Evolutionary conservation across 2,329 filamentous ascomycete species (phyloP).

Genomic region (Didymella pinodella): DNA sequence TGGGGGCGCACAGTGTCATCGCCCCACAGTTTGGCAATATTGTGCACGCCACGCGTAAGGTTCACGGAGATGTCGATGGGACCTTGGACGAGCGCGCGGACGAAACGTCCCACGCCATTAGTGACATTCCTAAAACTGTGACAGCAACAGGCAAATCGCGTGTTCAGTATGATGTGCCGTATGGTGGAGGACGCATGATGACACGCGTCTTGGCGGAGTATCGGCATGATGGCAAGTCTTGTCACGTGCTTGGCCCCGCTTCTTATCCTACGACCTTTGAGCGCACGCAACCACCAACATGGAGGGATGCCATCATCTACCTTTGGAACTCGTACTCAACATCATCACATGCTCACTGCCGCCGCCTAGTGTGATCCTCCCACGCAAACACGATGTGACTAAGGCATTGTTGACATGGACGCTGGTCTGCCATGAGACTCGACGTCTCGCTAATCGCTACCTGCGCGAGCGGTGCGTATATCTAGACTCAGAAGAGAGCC

Average conservation of each 20-base stretch:
- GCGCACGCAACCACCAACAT: constrained; percentile 1
- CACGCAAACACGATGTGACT: constrained; percentile 52
- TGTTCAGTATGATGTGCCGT: no score
- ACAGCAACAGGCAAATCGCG: neutral
- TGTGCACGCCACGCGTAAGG: constrained; percentile 33
- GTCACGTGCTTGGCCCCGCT: neutral
- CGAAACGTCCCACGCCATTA: constrained; percentile 24
- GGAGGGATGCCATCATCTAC: constrained; percentile 26
- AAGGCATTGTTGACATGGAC: constrained; percentile 57
- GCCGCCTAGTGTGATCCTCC: constrained; percentile 38
- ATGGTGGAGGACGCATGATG: neutral
- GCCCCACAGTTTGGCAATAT: constrained; percentile 33
- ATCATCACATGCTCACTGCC: constrained; percentile 37
- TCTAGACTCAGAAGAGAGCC: constrained; percentile 49
- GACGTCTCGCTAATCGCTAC: constrained; percentile 52
- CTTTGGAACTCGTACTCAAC: constrained; percentile 41
- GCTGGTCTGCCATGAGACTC: constrained; percentile 55
- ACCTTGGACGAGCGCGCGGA: constrained; percentile 19
- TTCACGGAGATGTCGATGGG: constrained; percentile 27
- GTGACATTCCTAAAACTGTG: constrained; percentile 10
- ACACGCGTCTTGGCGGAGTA: neutral
- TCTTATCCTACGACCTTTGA: neutral
- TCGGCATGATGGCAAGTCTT: neutral
- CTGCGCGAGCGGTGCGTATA: constrained; percentile 59
- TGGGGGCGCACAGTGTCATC: constrained; percentile 33